phyloP scores from a whole-genome alignment of 805 yeast genomes.

The Metschnikowia similis region DNA sequence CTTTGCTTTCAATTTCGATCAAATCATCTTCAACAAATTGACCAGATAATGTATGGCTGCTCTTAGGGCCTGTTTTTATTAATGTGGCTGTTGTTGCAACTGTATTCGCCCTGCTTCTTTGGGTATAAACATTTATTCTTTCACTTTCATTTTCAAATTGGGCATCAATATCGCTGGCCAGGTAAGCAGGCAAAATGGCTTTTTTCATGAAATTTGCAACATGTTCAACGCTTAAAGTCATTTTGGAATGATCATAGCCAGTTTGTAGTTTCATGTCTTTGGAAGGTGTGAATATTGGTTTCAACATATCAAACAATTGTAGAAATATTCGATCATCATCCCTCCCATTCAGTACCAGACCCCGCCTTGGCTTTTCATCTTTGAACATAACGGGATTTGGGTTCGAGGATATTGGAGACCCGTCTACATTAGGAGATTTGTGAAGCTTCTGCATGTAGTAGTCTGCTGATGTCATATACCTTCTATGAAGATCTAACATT shows the following conservation, averaged over 20 bases:
- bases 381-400: neutral
- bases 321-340: constrained; percentile 2
- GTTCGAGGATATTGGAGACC: neutral
- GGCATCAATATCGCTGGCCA: neutral
- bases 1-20: constrained; percentile 3
- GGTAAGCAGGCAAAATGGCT: neutral
- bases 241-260: constrained; percentile 2
- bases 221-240: constrained; percentile 8
- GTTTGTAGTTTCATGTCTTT: constrained; percentile 1
- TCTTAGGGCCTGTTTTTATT: neutral
- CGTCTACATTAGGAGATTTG: constrained; percentile 3
- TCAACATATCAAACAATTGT: constrained; percentile 6
- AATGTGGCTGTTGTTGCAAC: neutral
- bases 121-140: neutral
- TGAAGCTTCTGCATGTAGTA: constrained; percentile 12
- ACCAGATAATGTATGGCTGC: neutral
- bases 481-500: constrained; percentile 11
- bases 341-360: constrained; percentile 3
- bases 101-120: neutral
- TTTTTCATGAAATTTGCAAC: constrained; percentile 6
- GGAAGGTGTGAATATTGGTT: constrained; percentile 10
- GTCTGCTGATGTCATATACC: constrained; percentile 15
- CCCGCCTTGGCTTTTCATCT: constrained; percentile 5
- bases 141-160: neutral
- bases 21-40: constrained; percentile 1